Conservation (phyloP, 2,329 filamentous ascomycete species). For the Colletotrichum orchidophilum region DNA sequence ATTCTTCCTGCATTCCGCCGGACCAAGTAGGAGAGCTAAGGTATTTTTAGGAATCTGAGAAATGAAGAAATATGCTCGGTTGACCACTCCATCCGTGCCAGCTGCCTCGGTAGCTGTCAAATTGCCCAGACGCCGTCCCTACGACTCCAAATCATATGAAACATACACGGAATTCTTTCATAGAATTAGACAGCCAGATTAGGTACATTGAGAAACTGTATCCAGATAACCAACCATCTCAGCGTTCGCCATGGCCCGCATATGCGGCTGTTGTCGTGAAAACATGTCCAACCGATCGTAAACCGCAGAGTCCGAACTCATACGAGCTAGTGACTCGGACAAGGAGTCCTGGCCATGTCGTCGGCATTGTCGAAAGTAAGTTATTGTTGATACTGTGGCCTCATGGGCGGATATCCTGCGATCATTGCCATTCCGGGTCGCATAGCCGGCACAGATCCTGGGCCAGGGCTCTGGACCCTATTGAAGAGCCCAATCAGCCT, state of each 20-base stretch:
- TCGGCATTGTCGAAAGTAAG: not conserved
- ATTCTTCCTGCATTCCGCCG: not conserved
- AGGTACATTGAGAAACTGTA: conserved; percentile 12
- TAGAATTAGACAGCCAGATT: conserved; percentile 18
- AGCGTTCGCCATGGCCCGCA: conserved; percentile 26
- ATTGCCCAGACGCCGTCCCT: not conserved
- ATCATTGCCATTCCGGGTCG: conserved; percentile 46
- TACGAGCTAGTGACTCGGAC: not conserved
- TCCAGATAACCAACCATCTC: conserved; percentile 10
- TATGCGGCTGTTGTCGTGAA: not conserved
- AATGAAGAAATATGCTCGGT: not conserved
- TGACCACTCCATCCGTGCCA: not conserved
- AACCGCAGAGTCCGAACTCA: not conserved
- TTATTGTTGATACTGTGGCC: conserved; percentile 45
- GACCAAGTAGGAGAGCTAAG: not conserved
- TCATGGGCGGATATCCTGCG: conserved; percentile 49
- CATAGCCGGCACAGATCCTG: conserved; percentile 38
- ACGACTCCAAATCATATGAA: not conserved
- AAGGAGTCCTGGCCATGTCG: not conserved
- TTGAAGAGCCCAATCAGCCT: conserved; percentile 84
- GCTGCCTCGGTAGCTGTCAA: not conserved
- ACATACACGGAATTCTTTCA: not conserved
- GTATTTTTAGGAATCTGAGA: not conserved
- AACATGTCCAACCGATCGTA: not conserved
- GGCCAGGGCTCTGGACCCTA: conserved; percentile 53